Evolutionary conservation across 2,329 filamentous ascomycete species (phyloP).

Genomic region (Apiospora malaysiana): DNA sequence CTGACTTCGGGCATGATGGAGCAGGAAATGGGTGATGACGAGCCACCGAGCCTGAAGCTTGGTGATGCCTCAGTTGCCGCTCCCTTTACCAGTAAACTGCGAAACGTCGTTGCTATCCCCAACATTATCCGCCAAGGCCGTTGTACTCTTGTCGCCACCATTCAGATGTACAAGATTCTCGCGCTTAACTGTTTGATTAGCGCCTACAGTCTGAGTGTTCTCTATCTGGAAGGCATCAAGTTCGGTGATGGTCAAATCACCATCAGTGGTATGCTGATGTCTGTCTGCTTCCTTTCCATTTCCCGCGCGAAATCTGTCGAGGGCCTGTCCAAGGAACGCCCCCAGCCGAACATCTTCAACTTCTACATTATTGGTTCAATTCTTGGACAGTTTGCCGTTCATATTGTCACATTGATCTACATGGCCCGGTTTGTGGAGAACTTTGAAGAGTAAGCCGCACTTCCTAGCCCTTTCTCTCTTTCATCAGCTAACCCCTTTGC

Average conservation of each 20-base stretch:
- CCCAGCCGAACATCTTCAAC: constrained; percentile 99
- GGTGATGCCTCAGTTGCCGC: constrained; percentile 97
- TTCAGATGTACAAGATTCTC: constrained; percentile 99
- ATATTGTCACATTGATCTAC: constrained; percentile 93
- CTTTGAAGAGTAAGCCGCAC: constrained; percentile 77
- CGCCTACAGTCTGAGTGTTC: constrained; percentile 93
- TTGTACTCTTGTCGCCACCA: constrained; percentile 96
- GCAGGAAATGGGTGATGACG: constrained; percentile 82
- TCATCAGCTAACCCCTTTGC: constrained; percentile 33
- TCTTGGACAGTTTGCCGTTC: constrained; percentile 94
- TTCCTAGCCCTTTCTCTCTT: neutral
- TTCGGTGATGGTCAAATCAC: constrained; percentile 98
- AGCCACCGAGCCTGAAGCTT: constrained; percentile 94
- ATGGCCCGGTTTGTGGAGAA: constrained; percentile 87
- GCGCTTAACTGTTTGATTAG: constrained; percentile 97
- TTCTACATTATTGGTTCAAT: constrained; percentile 98
- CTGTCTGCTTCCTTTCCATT: constrained; percentile 97
- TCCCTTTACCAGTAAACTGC: constrained; percentile 96
- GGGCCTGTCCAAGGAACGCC: constrained; percentile 92
- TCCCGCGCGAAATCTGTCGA: constrained; percentile 97
- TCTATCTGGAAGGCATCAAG: constrained; percentile 98
- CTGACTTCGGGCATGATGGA: constrained; percentile 90
- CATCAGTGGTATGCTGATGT: constrained; percentile 99
- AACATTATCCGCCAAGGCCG: constrained; percentile 98
- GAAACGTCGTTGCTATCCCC: constrained; percentile 94